Evolutionary conservation across 371 early-diverging fungal genomes (phyloP).

Genomic region (Mucor lusitanicus): DNA sequence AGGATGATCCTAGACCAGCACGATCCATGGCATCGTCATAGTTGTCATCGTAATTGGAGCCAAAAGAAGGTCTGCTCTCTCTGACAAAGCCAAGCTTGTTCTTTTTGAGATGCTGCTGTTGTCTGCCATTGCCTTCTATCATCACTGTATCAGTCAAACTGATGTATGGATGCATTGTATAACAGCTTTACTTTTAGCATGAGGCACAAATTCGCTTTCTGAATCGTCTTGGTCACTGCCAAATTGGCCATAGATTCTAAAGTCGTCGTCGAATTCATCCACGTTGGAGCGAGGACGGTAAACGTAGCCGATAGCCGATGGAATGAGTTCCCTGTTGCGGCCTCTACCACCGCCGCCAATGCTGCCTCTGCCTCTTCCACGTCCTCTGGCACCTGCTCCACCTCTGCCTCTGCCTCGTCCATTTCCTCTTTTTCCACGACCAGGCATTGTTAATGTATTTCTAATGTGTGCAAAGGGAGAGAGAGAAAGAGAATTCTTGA

Average conservation of each 20-base stretch:
- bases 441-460: slow-evolving; percentile 11
- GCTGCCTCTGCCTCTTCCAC: slow-evolving; percentile 16
- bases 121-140: background rate
- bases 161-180: background rate
- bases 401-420: slow-evolving; percentile 19
- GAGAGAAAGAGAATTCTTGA: background rate
- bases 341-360: slow-evolving; percentile 40
- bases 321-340: slow-evolving; percentile 18
- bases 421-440: slow-evolving; percentile 13
- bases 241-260: slow-evolving; percentile 30
- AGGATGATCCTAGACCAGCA: slow-evolving; percentile 10
- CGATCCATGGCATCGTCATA: slow-evolving; percentile 14
- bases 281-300: slow-evolving; percentile 21
- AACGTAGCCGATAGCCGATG: slow-evolving; percentile 21
- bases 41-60: slow-evolving; percentile 9
- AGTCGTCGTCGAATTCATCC: slow-evolving; percentile 22
- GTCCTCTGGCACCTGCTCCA: slow-evolving; percentile 35
- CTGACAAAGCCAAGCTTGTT: background rate
- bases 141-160: background rate
- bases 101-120: background rate
- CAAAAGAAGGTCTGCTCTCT: slow-evolving; percentile 9
- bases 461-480: background rate
- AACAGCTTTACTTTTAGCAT: background rate
- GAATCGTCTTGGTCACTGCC: slow-evolving; percentile 25
- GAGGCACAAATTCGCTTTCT: background rate